phyloP scores from a whole-genome alignment of 139 green algal genomes.

The Chlorella sp. region DNA sequence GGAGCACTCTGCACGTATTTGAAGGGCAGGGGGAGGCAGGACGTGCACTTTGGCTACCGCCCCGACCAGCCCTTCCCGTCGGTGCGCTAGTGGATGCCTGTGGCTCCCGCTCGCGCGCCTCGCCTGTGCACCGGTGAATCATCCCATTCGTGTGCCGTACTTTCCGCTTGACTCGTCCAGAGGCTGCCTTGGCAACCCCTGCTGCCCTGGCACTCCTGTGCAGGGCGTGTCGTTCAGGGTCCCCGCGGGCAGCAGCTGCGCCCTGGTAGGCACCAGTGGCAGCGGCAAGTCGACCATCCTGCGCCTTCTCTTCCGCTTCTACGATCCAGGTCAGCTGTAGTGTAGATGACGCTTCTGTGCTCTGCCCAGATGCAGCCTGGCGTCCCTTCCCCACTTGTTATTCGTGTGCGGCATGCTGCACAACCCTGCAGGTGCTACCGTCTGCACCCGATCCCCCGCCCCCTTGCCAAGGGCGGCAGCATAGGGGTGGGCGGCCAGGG shows the following conservation, averaged over 20 bases:
- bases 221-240: conserved; percentile 72
- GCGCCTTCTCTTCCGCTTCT: conserved; percentile 87
- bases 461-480: no score
- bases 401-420: no score
- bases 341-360: background rate
- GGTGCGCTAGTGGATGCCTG: background rate
- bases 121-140: background rate
- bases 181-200: background rate
- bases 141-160: background rate
- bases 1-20: background rate
- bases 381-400: background rate
- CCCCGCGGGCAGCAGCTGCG: conserved; percentile 84
- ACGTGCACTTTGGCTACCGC: conserved; percentile 81
- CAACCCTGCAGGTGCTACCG: no score
- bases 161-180: no score
- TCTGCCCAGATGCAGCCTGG: background rate
- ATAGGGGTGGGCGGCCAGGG: no score
- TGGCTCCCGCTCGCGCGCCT: background rate
- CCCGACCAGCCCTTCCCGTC: conserved; percentile 67
- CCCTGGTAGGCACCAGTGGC: conserved; percentile 89
- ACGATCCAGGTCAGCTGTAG: conserved; percentile 61
- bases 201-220: conserved; percentile 14
- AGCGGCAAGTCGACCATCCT: conserved; percentile 85
- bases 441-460: background rate
- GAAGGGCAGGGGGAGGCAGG: background rate